Evolutionary conservation across 192 early-diverging fungal genomes (phyloP), one percentile per base, ranked within the genome.

Genomic region (Chytriomyces sp.): DNA sequence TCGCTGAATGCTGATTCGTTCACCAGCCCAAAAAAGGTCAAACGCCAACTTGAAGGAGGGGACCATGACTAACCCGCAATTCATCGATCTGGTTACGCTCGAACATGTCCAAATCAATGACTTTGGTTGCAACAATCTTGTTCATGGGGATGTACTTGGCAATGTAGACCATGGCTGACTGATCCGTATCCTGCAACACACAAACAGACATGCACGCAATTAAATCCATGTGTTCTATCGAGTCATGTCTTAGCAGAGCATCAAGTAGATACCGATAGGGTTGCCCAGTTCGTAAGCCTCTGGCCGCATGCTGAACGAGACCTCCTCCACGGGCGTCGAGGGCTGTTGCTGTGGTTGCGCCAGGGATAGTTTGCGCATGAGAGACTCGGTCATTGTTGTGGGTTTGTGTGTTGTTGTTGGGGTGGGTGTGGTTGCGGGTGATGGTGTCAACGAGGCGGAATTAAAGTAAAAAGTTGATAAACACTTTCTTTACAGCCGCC

Each of bases 51-150:
- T n/a, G 46, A 61, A 28, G 28, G 28, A 61, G 28, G 53, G 13
- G 20, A 57, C 2, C 44, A 60, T 61, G 13, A 82, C 81, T 75
- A 83, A 93, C 91, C 76, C 94, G 81, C 59, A 96, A 86, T 81
- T 96, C 94, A 77, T 96, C 94, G 75, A 96, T 96, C 81, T 96
- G 94, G 79, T 93, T 93, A 23, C 94, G 81, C 71, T 95, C 93
- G 91, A 96, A 96, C 86, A 90, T 89, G 78, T 96, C 94, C 73
- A 96, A 82, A 79, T 96, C 94, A 79, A 96, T 95, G 71, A 94
- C 89, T 73, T 96, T 96, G 64, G 95, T 87, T 6, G 91, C 92
- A 26, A 95, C 89, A 26, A 84, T 76, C 72, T 86, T 91, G 64
- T 88, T 87, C 10, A 85, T 72, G 0, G 94, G 92, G 64, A 90